These are phyloP conservation scores for Plasmodium yoelii DNA, from an alignment of 169 alveolate species.

Conservation along the genomic window DNA sequence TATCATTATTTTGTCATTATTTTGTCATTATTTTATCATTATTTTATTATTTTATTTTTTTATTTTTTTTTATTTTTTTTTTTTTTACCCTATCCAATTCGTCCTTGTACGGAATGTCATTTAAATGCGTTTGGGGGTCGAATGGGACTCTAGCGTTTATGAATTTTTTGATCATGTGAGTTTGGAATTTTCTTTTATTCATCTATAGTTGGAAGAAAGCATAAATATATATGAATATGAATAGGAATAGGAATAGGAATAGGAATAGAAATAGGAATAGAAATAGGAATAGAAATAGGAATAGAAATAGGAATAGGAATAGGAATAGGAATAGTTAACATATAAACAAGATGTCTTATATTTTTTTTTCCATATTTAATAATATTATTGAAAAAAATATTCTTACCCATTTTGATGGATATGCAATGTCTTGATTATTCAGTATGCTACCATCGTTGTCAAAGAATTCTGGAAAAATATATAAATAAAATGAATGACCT, in stretches of 20 bases:
- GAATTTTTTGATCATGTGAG: conserved; percentile 57
- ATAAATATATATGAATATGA: too few species aligned
- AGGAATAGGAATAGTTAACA: too few species aligned
- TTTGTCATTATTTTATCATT: too few species aligned
- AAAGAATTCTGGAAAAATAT: conserved; percentile 3
- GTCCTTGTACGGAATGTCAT: conserved; percentile 74
- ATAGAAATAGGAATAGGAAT: too few species aligned
- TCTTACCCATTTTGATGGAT: background rate
- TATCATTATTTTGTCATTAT: too few species aligned
- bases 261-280: too few species aligned
- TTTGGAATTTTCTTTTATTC: conserved; percentile 18
- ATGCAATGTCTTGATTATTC: background rate
- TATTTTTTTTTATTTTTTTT: conserved; percentile 5
- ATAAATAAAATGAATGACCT: conserved; percentile 45
- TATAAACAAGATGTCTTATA: too few species aligned
- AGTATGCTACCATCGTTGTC: conserved; percentile 75
- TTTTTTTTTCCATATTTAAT: too few species aligned
- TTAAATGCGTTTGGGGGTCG: conserved; percentile 70
- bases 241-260: too few species aligned
- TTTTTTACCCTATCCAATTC: conserved; percentile 66
- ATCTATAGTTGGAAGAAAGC: background rate
- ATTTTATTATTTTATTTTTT: too few species aligned
- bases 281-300: too few species aligned
- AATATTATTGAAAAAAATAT: background rate
- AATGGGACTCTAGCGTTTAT: conserved; percentile 50